Evolutionary conservation across 1,139 yeast species (phyloP).

Genomic region (Saccharomycopsis crataegensis): DNA sequence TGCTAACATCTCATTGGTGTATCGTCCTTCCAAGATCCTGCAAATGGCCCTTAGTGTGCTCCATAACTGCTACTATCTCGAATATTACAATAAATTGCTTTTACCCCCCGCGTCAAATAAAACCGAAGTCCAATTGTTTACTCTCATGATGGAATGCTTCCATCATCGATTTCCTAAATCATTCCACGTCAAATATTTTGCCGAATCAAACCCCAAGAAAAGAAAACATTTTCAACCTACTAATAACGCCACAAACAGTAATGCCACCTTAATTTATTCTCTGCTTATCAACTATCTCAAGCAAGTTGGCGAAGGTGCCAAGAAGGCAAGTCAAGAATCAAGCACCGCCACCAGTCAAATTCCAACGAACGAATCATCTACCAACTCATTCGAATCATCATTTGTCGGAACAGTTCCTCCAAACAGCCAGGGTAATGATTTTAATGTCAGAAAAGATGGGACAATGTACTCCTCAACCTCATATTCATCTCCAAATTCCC

Average conservation of each 20-base stretch:
- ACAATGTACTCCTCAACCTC: too few species aligned
- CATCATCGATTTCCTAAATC: constrained; percentile 7
- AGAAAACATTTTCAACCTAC: background rate
- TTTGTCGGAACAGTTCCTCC: too few species aligned
- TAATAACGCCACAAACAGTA: background rate
- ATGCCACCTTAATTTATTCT: constrained; percentile 4
- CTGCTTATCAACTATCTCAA: constrained; percentile 7
- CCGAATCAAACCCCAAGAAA: background rate
- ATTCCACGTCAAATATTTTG: constrained; percentile 14
- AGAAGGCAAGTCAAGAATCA: background rate
- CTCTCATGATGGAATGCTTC: constrained; percentile 7
- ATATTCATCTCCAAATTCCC: too few species aligned
- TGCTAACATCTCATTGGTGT: constrained; percentile 8
- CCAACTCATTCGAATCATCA: too few species aligned
- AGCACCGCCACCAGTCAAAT: too few species aligned
- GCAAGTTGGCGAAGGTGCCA: background rate
- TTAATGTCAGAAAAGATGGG: too few species aligned
- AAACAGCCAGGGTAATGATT: too few species aligned
- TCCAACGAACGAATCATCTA: too few species aligned
- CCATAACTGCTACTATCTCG: constrained; percentile 11
- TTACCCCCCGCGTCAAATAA: background rate
- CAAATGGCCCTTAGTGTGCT: constrained; percentile 4
- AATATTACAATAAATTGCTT: constrained; percentile 3
- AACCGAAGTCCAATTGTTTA: background rate
- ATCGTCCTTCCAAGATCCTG: constrained; percentile 12